Percentiles rank a stretch among this genome's conserved stretches.
These are phyloP conservation scores for Talaromyces sp. DNA, from an alignment of 2,329 filamentous ascomycete species.

Conservation along the genomic window DNA sequence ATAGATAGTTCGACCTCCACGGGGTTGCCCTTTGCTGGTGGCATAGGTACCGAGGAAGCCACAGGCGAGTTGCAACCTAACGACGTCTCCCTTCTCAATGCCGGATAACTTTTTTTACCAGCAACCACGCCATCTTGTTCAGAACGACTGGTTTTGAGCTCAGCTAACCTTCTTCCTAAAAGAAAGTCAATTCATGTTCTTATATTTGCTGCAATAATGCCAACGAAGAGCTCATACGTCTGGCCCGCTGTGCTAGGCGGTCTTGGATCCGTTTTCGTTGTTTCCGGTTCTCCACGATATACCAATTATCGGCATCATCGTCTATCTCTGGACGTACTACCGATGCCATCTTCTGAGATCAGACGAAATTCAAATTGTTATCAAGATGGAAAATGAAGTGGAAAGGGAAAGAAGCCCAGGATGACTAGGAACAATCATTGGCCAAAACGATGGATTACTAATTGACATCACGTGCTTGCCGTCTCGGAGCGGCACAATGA, in stretches of 20 bases:
- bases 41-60: slow-evolving; percentile 1
- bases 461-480: neutral
- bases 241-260: slow-evolving; percentile 37
- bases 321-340: slow-evolving; percentile 7
- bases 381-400: too few relatives aligned
- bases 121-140: neutral
- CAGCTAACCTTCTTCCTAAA: slow-evolving; percentile 12
- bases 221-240: slow-evolving; percentile 25
- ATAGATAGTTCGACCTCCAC: slow-evolving; percentile 14
- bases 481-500: neutral
- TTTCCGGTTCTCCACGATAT: slow-evolving; percentile 33
- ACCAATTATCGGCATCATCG: slow-evolving; percentile 27
- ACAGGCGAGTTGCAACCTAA: neutral
- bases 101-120: neutral
- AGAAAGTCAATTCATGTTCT: neutral
- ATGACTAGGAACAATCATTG: neutral
- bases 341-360: too few relatives aligned
- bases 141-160: neutral
- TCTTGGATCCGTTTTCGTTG: slow-evolving; percentile 43
- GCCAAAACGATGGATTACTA: neutral
- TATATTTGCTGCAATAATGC: neutral
- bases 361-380: neutral
- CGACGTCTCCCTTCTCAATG: neutral
- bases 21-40: neutral
- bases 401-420: too few relatives aligned